Evolutionary conservation across 208 protist species (phyloP).

Genomic region (Wallacemonas sp.): DNA sequence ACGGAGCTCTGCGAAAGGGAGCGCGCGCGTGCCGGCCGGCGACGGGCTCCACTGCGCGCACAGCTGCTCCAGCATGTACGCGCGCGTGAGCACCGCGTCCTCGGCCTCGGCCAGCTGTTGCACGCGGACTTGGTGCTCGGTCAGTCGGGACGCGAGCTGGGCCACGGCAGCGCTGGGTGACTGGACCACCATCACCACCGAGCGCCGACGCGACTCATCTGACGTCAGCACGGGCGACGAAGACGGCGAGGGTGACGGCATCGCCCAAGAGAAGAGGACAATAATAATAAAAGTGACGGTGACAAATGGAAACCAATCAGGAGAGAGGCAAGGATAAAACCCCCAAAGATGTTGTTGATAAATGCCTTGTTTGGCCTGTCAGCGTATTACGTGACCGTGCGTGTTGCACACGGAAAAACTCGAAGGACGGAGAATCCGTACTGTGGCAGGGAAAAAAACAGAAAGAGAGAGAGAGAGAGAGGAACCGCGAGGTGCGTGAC

Average conservation of each 20-base stretch:
- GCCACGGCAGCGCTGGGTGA: slow-evolving; percentile 3
- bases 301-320: neutral
- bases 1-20: too few species aligned
- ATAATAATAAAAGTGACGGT: neutral
- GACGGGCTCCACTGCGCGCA: neutral
- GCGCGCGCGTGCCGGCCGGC: too few species aligned
- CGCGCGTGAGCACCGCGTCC: slow-evolving; percentile 2
- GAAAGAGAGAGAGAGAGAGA: slow-evolving; percentile 4
- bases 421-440: neutral
- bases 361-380: too few species aligned
- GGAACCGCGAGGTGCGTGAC: too few species aligned
- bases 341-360: too few species aligned
- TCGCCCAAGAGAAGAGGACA: neutral
- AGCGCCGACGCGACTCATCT: neutral
- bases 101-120: neutral
- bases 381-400: too few species aligned
- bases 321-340: neutral
- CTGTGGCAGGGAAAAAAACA: neutral
- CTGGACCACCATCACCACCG: neutral
- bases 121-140: neutral
- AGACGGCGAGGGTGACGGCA: neutral
- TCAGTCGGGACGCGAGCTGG: neutral
- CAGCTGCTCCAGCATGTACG: slow-evolving; percentile 11
- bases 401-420: too few species aligned
- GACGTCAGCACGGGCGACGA: neutral